Conservation (phyloP, 1,284 basidiomycete genomes). For the Sporisorium reilianum region DNA sequence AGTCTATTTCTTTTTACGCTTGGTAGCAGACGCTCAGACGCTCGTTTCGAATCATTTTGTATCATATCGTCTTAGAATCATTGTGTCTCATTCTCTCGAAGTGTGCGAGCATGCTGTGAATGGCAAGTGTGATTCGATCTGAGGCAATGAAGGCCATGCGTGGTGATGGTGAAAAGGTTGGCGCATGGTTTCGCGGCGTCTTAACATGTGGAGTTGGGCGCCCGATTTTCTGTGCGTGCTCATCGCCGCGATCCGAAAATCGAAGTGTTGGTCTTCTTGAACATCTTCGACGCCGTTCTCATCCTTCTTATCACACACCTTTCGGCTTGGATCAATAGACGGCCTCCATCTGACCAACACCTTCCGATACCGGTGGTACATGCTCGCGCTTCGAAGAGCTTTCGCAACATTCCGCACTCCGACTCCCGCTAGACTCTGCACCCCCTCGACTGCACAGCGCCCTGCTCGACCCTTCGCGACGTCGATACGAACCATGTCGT, state of each 20-base stretch:
- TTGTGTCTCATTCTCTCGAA: neutral
- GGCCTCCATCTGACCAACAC: neutral
- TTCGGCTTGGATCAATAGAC: neutral
- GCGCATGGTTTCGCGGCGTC: neutral
- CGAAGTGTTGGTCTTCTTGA: conserved; percentile 17
- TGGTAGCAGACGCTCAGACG: conserved; percentile 20
- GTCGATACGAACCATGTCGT: conserved; percentile 20
- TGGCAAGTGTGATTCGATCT: neutral
- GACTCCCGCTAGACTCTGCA: neutral
- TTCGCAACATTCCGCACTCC: neutral
- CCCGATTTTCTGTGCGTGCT: neutral
- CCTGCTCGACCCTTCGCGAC: neutral
- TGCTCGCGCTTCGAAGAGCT: neutral
- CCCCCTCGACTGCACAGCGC: too few species aligned
- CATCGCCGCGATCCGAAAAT: neutral
- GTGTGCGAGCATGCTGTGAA: neutral
- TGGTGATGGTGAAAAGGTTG: conserved; percentile 2
- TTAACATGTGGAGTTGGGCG: conserved; percentile 21
- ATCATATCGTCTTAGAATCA: neutral
- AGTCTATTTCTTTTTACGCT: conserved; percentile 40
- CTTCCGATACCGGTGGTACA: neutral
- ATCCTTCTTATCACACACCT: neutral
- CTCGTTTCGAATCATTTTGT: too few species aligned
- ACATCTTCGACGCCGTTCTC: neutral
- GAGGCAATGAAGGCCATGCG: neutral